phyloP scores from a whole-genome alignment of 768 basidiomycete species.

The Mycena leptocephala region DNA sequence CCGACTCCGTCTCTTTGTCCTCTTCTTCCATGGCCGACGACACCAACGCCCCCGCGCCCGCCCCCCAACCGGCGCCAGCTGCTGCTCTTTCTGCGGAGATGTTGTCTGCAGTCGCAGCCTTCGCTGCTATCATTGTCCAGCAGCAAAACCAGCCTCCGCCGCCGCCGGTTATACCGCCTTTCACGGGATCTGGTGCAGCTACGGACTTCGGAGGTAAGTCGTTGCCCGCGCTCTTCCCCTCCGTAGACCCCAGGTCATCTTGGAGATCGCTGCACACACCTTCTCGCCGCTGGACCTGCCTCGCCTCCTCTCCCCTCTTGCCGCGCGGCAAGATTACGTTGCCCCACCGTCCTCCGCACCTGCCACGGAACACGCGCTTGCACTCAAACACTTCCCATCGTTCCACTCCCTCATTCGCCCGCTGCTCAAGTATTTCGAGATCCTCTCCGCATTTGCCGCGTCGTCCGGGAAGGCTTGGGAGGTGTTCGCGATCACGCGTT shows the following conservation, averaged over 20 bases:
- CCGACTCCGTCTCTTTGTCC: background rate
- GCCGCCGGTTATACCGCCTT: background rate
- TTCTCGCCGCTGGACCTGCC: slow-evolving; percentile 23
- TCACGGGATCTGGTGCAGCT: background rate
- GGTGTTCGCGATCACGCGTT: slow-evolving; percentile 5
- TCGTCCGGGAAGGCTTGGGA: slow-evolving; percentile 19
- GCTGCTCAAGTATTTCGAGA: slow-evolving; percentile 22
- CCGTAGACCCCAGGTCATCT: slow-evolving; percentile 10
- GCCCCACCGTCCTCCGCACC: too few relatives aligned
- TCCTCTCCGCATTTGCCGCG: slow-evolving; percentile 17
- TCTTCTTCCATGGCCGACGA: background rate
- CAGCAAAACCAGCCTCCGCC: background rate
- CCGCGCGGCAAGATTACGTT: slow-evolving; percentile 16
- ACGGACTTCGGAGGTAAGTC: background rate
- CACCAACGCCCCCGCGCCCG: background rate
- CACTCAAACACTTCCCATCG: slow-evolving; percentile 15
- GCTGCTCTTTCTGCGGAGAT: background rate
- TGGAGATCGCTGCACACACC: slow-evolving; percentile 20
- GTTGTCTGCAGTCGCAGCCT: background rate
- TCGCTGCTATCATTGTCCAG: background rate
- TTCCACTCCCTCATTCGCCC: slow-evolving; percentile 20
- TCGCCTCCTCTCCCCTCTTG: background rate
- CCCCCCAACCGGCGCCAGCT: too few relatives aligned
- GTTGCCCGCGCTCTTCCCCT: slow-evolving; percentile 5
- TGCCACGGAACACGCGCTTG: slow-evolving; percentile 8